Percentiles rank a stretch among this genome's conserved stretches.
These are phyloP conservation scores for Escallonia rubra DNA, from an alignment of 129 eudicot species.

Conservation along the genomic window DNA sequence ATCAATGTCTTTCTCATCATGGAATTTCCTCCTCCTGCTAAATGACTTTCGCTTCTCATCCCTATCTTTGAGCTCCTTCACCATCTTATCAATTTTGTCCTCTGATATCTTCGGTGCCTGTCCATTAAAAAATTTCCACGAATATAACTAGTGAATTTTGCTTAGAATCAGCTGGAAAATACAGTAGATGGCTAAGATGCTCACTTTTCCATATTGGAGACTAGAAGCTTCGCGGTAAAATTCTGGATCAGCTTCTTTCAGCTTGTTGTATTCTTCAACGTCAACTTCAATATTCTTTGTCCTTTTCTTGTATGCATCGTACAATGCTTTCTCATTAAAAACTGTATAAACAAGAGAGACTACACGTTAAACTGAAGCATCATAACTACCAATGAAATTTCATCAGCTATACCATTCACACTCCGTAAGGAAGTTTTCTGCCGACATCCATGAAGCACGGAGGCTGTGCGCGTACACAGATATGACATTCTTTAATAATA, in stretches of 20 bases:
- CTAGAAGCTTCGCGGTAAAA: constrained; percentile 94
- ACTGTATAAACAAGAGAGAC: constrained; percentile 32
- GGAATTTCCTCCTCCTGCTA: constrained; percentile 90
- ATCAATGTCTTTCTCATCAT: constrained; percentile 92
- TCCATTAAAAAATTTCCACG: background rate
- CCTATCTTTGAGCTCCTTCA: constrained; percentile 88
- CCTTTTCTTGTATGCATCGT: constrained; percentile 90
- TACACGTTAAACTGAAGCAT: background rate
- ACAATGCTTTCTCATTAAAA: constrained; percentile 87
- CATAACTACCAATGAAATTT: no score
- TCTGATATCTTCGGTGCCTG: constrained; percentile 84
- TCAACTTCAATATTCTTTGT: constrained; percentile 73
- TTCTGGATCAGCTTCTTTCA: constrained; percentile 97
- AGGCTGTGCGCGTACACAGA: no score
- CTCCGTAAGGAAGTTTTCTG: no score
- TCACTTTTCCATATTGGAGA: constrained; percentile 94
- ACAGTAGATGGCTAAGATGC: background rate
- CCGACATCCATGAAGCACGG: no score
- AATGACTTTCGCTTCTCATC: constrained; percentile 82
- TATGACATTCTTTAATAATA: no score
- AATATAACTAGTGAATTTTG: background rate
- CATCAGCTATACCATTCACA: no score
- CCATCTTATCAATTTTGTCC: constrained; percentile 83
- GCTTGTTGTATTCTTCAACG: constrained; percentile 67
- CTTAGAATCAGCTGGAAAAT: background rate